Evolutionary conservation across 176 grass and related monocot species (phyloP).

Genomic region (Cymbopogon citratus): DNA sequence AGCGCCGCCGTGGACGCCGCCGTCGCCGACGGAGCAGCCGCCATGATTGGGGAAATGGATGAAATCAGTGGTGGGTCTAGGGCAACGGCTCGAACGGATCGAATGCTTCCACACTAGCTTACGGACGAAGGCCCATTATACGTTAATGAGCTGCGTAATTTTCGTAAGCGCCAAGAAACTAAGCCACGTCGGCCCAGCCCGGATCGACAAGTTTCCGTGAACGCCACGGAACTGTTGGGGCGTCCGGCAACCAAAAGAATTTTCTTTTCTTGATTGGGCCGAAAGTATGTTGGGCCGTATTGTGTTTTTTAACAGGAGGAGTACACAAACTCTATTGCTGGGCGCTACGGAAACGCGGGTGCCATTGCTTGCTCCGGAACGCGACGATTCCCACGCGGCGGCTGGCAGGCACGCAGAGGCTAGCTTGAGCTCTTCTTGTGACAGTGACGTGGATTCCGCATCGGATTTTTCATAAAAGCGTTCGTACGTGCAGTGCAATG

Average conservation of each 20-base stretch:
- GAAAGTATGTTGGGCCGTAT: not conserved
- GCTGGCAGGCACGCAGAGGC: too few species aligned
- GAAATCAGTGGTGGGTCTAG: not conserved
- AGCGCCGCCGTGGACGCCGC: not conserved
- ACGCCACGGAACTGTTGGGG: not conserved
- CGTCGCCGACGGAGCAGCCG: slow-evolving; percentile 7
- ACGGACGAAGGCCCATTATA: not conserved
- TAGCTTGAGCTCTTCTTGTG: too few species aligned
- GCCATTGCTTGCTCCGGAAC: too few species aligned
- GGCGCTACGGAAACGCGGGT: too few species aligned
- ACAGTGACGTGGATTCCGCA: too few species aligned
- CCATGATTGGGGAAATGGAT: slow-evolving; percentile 13
- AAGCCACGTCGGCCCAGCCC: not conserved
- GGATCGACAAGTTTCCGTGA: not conserved
- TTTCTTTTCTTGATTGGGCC: not conserved
- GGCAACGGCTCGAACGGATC: not conserved
- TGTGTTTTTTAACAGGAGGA: not conserved
- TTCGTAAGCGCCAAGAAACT: slow-evolving; percentile 32
- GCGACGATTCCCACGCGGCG: too few species aligned
- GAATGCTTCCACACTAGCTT: not conserved
- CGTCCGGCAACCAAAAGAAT: not conserved
- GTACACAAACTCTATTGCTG: too few species aligned
- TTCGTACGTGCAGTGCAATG: too few species aligned
- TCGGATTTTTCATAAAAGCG: too few species aligned
- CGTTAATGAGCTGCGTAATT: not conserved